Conservation (phyloP, 1,139 yeast genomes). For the Hansenula lynferdii region DNA sequence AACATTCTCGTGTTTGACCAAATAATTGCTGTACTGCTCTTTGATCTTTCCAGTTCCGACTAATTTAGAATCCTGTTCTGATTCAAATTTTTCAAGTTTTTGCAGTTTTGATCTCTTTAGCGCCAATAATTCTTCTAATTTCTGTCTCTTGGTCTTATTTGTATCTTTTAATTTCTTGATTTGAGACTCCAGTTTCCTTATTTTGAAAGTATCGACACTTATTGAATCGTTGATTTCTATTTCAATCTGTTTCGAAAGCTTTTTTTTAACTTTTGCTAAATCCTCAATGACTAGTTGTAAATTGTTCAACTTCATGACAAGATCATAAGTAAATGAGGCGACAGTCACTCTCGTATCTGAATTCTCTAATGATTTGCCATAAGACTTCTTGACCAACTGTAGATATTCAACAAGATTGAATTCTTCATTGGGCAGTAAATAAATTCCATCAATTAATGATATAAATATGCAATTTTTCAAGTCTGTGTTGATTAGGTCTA, state of each 20-base stretch:
- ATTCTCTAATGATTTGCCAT: not conserved
- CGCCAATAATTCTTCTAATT: slow-evolving; percentile 9
- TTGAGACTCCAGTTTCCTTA: slow-evolving; percentile 5
- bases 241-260: slow-evolving; percentile 14
- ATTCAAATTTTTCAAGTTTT: slow-evolving; percentile 1
- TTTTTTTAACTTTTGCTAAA: slow-evolving; percentile 24
- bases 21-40: slow-evolving; percentile 9
- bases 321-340: slow-evolving; percentile 30
- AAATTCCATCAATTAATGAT: slow-evolving; percentile 35
- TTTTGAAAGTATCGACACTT: slow-evolving; percentile 3
- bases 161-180: slow-evolving; percentile 5
- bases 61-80: not conserved
- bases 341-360: slow-evolving; percentile 1
- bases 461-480: slow-evolving; percentile 30
- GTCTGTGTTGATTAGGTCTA: slow-evolving; percentile 18
- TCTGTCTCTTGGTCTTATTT: slow-evolving; percentile 4
- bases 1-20: slow-evolving; percentile 17
- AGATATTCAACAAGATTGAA: slow-evolving; percentile 10
- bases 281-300: slow-evolving; percentile 38
- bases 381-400: not conserved
- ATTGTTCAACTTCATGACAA: slow-evolving; percentile 41
- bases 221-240: not conserved
- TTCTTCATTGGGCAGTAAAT: slow-evolving; percentile 19
- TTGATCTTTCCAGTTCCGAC: slow-evolving; percentile 8
- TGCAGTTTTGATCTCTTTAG: slow-evolving; percentile 7